Percentiles rank a stretch among this genome's conserved stretches.
These are phyloP conservation scores for Fusarium ambrosium DNA, from an alignment of 2,329 filamentous ascomycete genomes.

Conservation along the genomic window DNA sequence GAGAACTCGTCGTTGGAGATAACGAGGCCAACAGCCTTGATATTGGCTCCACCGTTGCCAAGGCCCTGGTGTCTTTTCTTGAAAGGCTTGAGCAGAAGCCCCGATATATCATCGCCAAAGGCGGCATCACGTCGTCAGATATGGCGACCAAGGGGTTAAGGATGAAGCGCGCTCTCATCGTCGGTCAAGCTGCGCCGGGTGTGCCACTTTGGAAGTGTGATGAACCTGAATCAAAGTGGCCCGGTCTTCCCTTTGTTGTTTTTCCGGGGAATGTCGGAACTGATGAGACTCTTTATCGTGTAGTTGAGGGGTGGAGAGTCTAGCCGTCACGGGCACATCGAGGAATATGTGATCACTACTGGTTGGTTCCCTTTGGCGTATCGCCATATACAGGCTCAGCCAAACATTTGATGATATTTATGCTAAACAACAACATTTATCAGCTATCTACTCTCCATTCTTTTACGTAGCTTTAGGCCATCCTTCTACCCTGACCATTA, in stretches of 20 bases:
- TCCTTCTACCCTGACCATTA: background rate
- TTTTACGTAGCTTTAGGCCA: background rate
- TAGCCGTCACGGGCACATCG: background rate
- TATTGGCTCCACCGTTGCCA: conserved; percentile 67
- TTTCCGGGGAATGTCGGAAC: conserved; percentile 41
- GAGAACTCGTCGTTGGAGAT: conserved; percentile 60
- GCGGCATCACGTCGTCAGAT: conserved; percentile 71
- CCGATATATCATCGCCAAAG: conserved; percentile 70
- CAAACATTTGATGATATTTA: background rate
- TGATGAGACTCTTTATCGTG: conserved; percentile 32
- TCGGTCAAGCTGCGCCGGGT: conserved; percentile 69
- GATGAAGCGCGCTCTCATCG: conserved; percentile 66
- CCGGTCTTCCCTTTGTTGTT: conserved; percentile 61
- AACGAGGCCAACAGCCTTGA: conserved; percentile 65
- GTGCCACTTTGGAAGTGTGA: conserved; percentile 72
- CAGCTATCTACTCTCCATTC: background rate
- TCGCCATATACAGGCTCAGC: background rate
- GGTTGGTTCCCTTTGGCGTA: background rate
- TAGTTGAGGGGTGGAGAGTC: conserved; percentile 31
- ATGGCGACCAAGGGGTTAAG: conserved; percentile 68
- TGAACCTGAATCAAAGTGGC: conserved; percentile 64
- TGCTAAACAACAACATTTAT: background rate
- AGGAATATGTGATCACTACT: background rate
- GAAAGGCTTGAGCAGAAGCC: conserved; percentile 61
- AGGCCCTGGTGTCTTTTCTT: conserved; percentile 64